A percentile compares a stretch with the other conserved stretches of the same genome.
Evolutionary conservation across 2,329 filamentous ascomycete species (phyloP).

Genomic region (Hypoxylon sp.): DNA sequence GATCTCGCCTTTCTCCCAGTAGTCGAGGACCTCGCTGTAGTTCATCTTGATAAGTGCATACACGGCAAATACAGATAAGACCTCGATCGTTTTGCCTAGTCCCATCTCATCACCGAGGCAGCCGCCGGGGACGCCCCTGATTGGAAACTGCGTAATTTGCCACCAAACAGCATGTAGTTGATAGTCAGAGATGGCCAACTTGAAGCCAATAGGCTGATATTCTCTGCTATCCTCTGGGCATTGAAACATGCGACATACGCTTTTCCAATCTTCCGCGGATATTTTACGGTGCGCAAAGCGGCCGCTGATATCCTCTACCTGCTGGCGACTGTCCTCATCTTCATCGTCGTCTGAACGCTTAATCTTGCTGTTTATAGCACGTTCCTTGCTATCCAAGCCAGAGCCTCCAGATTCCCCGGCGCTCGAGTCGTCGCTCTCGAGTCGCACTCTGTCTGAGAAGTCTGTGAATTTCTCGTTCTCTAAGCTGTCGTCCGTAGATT

Average conservation of each 20-base stretch:
- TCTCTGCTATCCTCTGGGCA: slow-evolving; percentile 19
- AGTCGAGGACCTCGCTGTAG: neutral
- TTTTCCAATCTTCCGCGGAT: slow-evolving; percentile 19
- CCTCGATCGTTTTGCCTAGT: slow-evolving; percentile 13
- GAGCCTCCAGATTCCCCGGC: too few relatives aligned
- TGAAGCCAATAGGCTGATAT: slow-evolving; percentile 6
- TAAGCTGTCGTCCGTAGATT: too few relatives aligned
- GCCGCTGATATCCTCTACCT: slow-evolving; percentile 15
- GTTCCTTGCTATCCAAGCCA: too few relatives aligned
- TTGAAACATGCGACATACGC: slow-evolving; percentile 21
- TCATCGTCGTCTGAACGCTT: neutral
- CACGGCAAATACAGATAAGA: slow-evolving; percentile 5
- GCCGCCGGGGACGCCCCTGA: slow-evolving; percentile 9
- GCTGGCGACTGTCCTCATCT: slow-evolving; percentile 9
- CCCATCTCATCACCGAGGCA: slow-evolving; percentile 23
- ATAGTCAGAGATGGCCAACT: slow-evolving; percentile 20
- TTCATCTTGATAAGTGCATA: slow-evolving; percentile 18
- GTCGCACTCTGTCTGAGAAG: too few relatives aligned
- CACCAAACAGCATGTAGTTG: slow-evolving; percentile 20
- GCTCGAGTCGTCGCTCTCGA: too few relatives aligned
- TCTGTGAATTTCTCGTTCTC: too few relatives aligned
- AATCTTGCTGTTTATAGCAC: too few relatives aligned
- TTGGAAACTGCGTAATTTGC: slow-evolving; percentile 5
- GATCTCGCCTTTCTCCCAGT: neutral
- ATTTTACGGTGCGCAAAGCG: slow-evolving; percentile 17